Percentiles rank a stretch among this genome's conserved stretches.
phyloP scores from a whole-genome alignment of 164 flowering plant species.

The Chloranthus sessilifolius region DNA sequence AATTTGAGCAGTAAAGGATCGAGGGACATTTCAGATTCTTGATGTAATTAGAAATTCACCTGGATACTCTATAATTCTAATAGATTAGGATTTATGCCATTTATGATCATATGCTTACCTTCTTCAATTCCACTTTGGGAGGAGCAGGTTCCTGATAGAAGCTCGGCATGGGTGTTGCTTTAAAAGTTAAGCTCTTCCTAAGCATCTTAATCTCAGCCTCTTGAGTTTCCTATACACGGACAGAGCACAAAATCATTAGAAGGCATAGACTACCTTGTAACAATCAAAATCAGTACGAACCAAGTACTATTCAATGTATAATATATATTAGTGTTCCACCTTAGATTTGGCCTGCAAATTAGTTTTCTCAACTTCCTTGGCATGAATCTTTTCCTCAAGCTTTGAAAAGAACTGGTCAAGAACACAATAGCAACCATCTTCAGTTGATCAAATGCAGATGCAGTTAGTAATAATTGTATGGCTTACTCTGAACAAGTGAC shows the following conservation, averaged over 20 bases:
- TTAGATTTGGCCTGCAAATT: conserved; percentile 79
- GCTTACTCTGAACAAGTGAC: background rate
- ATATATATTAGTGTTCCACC: conserved; percentile 29
- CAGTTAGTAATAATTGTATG: background rate
- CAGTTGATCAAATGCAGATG: background rate
- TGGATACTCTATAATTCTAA: no score
- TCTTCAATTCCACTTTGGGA: conserved; percentile 73
- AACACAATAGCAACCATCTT: conserved; percentile 1
- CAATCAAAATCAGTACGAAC: background rate
- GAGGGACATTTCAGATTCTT: no score
- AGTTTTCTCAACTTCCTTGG: conserved; percentile 70
- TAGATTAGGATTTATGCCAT: no score
- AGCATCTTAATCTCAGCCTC: conserved; percentile 86
- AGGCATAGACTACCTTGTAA: background rate
- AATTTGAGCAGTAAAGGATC: no score
- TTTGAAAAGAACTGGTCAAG: conserved; percentile 69
- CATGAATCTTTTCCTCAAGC: conserved; percentile 88
- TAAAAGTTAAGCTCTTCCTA: conserved; percentile 77
- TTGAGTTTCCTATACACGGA: conserved; percentile 57
- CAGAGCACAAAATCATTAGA: background rate
- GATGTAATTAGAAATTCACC: no score
- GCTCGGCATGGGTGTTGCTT: conserved; percentile 95
- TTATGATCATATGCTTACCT: conserved; percentile 58
- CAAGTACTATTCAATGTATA: background rate
- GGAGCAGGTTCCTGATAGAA: conserved; percentile 94